These are phyloP conservation scores for Boletus vermiculosoides DNA, from an alignment of 768 basidiomycete genomes.

Conservation along the genomic window DNA sequence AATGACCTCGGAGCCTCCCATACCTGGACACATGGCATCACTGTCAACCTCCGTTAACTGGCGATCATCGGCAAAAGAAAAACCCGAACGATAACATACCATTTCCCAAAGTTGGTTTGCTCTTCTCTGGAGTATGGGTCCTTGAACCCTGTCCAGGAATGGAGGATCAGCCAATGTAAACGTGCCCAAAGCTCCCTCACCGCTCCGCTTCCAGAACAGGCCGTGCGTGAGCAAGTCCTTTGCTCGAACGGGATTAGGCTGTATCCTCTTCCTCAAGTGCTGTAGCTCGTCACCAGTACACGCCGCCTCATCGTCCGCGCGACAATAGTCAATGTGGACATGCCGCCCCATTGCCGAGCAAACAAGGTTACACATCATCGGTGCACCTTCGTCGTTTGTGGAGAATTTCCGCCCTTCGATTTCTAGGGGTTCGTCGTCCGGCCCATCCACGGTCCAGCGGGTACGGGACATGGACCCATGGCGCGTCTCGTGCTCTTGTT, in stretches of 20 bases:
- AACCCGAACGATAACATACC: constrained; percentile 35
- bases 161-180: background rate
- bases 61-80: background rate
- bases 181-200: constrained; percentile 26
- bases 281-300: too few relatives aligned
- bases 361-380: constrained; percentile 60
- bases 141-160: constrained; percentile 48
- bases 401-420: constrained; percentile 56
- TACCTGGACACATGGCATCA: constrained; percentile 51
- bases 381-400: constrained; percentile 54
- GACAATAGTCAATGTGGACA: too few relatives aligned
- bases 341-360: constrained; percentile 36
- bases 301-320: too few relatives aligned
- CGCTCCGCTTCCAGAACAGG: constrained; percentile 58
- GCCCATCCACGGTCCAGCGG: constrained; percentile 55
- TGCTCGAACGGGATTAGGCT: constrained; percentile 43
- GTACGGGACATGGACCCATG: constrained; percentile 64
- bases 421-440: constrained; percentile 50
- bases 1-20: too few relatives aligned
- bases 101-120: constrained; percentile 50
- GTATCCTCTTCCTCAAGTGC: constrained; percentile 25
- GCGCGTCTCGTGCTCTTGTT: constrained; percentile 59
- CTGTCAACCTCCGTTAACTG: constrained; percentile 22
- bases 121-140: constrained; percentile 65
- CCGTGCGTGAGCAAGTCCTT: constrained; percentile 58